Percentiles rank a stretch among this genome's conserved stretches.
Evolutionary conservation across 495 filamentous ascomycete species (phyloP).

Genomic region (Aspergillus indologenus): DNA sequence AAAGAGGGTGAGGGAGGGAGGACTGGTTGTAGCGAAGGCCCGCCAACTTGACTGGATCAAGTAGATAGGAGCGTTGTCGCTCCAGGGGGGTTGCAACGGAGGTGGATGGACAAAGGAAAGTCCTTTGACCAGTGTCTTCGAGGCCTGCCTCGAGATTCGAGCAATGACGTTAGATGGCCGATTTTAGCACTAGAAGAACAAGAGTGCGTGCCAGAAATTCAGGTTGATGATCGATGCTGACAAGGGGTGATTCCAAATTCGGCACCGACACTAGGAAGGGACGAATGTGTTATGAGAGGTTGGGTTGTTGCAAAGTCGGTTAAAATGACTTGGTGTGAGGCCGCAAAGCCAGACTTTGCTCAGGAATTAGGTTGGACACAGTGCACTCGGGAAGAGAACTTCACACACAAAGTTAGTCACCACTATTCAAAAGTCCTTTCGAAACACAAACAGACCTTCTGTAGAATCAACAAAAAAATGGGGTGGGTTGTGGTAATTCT

Average conservation of each 20-base stretch:
- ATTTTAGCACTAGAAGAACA: neutral
- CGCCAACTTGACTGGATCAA: constrained; percentile 92
- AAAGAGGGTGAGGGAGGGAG: constrained; percentile 86
- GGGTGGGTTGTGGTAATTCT: neutral
- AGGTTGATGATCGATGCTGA: neutral
- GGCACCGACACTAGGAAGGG: neutral
- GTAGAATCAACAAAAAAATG: neutral
- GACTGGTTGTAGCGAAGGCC: constrained; percentile 71
- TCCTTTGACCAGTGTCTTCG: constrained; percentile 10
- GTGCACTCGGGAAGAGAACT: neutral
- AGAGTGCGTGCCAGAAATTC: neutral
- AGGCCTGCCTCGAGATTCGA: constrained; percentile 11
- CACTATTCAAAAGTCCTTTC: neutral
- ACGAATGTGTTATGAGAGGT: neutral
- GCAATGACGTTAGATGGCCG: constrained; percentile 7
- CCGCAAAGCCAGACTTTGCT: neutral
- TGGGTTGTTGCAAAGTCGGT: neutral
- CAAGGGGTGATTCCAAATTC: neutral
- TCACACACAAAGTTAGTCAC: neutral
- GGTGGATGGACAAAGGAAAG: constrained; percentile 19
- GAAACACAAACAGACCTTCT: neutral
- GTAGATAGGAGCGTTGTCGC: constrained; percentile 34
- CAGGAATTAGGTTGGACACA: neutral
- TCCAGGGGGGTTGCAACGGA: constrained; percentile 30
- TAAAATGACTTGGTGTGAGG: neutral